Percentiles rank a stretch among this genome's conserved stretches.
Evolutionary conservation across 805 yeast genomes (phyloP).

Genomic region (Jamesozyma spencerorum): DNA sequence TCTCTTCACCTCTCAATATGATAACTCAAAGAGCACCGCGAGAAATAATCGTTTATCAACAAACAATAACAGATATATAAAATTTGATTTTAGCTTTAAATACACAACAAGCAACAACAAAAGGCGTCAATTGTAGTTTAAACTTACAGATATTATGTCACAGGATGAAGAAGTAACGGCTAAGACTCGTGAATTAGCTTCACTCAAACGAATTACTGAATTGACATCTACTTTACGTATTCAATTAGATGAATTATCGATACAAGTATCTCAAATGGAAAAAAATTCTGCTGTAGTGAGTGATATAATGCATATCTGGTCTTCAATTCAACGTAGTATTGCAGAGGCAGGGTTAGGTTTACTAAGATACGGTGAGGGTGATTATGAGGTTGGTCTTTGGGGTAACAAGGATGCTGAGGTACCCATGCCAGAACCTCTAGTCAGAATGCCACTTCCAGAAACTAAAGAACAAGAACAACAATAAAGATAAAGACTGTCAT

Average conservation of each 20-base stretch:
- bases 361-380: constrained; percentile 25
- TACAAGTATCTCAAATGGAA: constrained; percentile 19
- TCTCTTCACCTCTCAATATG: too few species aligned
- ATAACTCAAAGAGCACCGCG: too few species aligned
- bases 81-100: too few species aligned
- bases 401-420: constrained; percentile 24
- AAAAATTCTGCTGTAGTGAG: constrained; percentile 21
- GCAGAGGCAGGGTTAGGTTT: constrained; percentile 27
- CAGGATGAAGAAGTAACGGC: constrained; percentile 11
- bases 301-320: constrained; percentile 26
- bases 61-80: too few species aligned
- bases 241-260: constrained; percentile 22
- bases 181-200: constrained; percentile 21
- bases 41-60: too few species aligned
- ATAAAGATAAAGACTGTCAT: too few species aligned
- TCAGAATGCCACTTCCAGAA: constrained; percentile 34
- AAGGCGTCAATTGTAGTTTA: too few species aligned
- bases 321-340: constrained; percentile 24
- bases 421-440: constrained; percentile 59
- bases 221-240: constrained; percentile 21
- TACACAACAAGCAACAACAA: too few species aligned
- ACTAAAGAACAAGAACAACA: background rate
- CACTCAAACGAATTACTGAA: constrained; percentile 20
- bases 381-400: constrained; percentile 27
- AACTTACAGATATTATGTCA: too few species aligned